phyloP scores from a whole-genome alignment of 208 protist genomes.

The Leishmania lainsoni region DNA sequence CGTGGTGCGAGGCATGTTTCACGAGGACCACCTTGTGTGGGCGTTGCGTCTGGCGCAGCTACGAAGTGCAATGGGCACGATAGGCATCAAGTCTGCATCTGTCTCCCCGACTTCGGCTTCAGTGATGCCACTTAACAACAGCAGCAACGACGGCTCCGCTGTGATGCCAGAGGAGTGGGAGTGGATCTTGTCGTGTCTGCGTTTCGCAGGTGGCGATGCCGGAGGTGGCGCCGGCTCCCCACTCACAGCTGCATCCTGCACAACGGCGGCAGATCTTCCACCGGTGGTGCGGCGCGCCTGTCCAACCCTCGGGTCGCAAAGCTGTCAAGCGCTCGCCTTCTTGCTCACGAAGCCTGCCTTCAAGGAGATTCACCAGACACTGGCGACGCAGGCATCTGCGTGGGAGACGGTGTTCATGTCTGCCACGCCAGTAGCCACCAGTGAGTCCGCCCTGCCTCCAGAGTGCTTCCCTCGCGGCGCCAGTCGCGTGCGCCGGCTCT shows the following conservation, averaged over 20 bases:
- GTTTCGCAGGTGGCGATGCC: constrained; percentile 1
- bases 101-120: neutral
- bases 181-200: constrained; percentile 36
- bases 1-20: constrained; percentile 91
- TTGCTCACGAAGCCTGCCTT: constrained; percentile 65
- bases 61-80: constrained; percentile 58
- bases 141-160: constrained; percentile 15
- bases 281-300: constrained; percentile 39
- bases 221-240: neutral
- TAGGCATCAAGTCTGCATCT: neutral
- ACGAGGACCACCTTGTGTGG: constrained; percentile 94
- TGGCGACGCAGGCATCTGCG: constrained; percentile 39
- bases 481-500: constrained; percentile 48
- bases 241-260: neutral
- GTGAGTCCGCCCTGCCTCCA: constrained; percentile 38
- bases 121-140: neutral
- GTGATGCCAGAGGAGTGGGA: constrained; percentile 77
- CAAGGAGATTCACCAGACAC: constrained; percentile 59
- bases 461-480: constrained; percentile 41
- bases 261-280: constrained; percentile 9
- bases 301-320: constrained; percentile 28
- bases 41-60: constrained; percentile 94
- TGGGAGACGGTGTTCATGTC: constrained; percentile 68
- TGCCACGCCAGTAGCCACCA: constrained; percentile 36
- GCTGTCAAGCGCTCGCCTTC: constrained; percentile 40